Evolutionary conservation across 2,329 filamentous ascomycete genomes (phyloP), one percentile per base, ranked within the genome.

Genomic region (Coniochaeta sp.): DNA sequence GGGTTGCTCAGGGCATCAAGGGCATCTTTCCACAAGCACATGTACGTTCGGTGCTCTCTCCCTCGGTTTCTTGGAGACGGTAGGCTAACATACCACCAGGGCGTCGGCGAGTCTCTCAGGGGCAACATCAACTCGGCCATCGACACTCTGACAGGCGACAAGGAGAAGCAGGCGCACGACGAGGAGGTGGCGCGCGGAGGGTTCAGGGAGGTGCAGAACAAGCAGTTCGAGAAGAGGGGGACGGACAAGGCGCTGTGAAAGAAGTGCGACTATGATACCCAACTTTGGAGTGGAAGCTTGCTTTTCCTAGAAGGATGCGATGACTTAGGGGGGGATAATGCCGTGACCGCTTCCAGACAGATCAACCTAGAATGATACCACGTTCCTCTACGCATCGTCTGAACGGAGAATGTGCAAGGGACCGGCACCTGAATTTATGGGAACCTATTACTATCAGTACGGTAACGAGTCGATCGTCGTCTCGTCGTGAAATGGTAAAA

Each of bases 71-170:
- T 12, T 22, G 18, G 40, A 8, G 22, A 46, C 22, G 18, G 22
- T 18, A 22, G 18, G 40, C 40, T 46, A 24, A 46, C 18, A 20
- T 12, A 24, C n/a, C 3, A 24, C 8, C 20, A 52, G 51, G 51
- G 51, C 18, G 12, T 49, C 16, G 46, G 45, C 33, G 51, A 52
- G 46, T 49, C 45, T 2, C 46, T 52, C 14, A 22, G 51, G 3
- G 51, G 51, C 26, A 52, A 52, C 35, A 49, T 52, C 51, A 52
- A 52, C 46, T 49, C 51, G 24, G 51, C 51, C 12, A 49, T 52
- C 46, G 51, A 52, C 35, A 52, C 22, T 32, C 58, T 68, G 27
- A 64, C 64, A 9, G 65, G 66, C 51, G 62, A 65, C 52, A 56
- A 58, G 35, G 22, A 62, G 28, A 64, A 62, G 46, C 56, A 64